Evolutionary conservation across 495 filamentous ascomycete genomes (phyloP).

Genomic region (Xylaria telfairii): DNA sequence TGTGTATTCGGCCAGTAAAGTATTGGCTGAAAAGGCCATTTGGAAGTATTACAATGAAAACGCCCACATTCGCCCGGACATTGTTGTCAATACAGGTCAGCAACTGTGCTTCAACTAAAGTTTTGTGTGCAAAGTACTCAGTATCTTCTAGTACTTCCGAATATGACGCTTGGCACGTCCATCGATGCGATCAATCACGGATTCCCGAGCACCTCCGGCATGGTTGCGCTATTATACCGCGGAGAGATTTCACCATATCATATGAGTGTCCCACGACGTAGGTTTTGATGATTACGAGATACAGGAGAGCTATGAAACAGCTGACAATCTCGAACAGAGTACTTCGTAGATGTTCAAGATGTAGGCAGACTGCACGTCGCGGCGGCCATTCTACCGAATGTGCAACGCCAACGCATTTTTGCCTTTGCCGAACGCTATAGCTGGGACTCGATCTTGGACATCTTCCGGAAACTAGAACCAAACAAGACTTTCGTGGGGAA

Average conservation of each 20-base stretch:
- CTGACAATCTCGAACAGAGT: background rate
- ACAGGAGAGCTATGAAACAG: no score
- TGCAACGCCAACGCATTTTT: background rate
- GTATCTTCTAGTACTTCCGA: background rate
- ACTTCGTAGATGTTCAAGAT: background rate
- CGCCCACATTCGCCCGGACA: background rate
- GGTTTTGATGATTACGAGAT: no score
- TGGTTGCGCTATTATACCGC: background rate
- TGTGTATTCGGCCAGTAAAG: background rate
- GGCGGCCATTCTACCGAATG: background rate
- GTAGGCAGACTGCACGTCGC: background rate
- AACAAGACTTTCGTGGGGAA: background rate
- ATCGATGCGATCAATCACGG: background rate
- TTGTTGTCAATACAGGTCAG: background rate
- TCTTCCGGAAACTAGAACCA: no score
- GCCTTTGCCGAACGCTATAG: background rate
- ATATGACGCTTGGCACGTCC: background rate
- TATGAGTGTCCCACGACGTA: background rate
- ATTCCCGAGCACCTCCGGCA: background rate
- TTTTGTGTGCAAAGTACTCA: no score
- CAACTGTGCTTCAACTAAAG: no score
- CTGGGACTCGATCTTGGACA: background rate
- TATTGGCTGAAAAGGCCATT: background rate
- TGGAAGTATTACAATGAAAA: background rate
- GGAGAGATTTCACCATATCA: no score